phyloP scores from a whole-genome alignment of 139 green algal species.

The Edaphochlamys debaryana region DNA sequence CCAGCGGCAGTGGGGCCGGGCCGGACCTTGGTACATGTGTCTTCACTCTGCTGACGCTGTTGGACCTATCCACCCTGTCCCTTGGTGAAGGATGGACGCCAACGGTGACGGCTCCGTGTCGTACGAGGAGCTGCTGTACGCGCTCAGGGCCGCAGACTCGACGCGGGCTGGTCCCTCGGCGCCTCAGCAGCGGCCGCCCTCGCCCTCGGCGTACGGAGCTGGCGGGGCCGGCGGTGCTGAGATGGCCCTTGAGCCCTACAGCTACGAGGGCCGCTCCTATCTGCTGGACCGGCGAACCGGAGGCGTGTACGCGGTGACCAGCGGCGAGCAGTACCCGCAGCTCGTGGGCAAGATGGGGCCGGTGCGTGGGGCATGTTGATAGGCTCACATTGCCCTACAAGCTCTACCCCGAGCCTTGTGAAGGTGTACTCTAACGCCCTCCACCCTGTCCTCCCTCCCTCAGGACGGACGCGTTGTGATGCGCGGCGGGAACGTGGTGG shows the following conservation, averaged over 20 bases:
- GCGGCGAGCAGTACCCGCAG: conserved; percentile 23
- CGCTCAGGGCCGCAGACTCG: background rate
- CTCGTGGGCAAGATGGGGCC: conserved; percentile 33
- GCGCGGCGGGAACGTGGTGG: conserved; percentile 8
- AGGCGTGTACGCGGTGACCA: conserved; percentile 30
- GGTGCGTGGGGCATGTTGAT: background rate
- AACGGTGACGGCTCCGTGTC: background rate
- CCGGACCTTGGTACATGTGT: too few species aligned
- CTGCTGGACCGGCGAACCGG: conserved; percentile 32
- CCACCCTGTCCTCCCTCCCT: background rate
- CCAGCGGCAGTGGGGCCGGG: too few species aligned
- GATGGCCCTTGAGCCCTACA: conserved; percentile 26
- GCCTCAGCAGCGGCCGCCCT: too few species aligned
- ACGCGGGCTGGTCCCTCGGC: background rate
- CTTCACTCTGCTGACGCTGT: too few species aligned
- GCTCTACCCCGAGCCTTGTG: background rate
- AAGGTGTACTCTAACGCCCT: background rate
- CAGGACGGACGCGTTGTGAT: conserved; percentile 35
- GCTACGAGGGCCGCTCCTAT: conserved; percentile 9
- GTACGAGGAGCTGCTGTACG: background rate
- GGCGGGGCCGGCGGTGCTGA: background rate
- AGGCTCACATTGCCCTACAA: background rate
- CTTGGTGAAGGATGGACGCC: background rate
- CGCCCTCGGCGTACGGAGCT: background rate
- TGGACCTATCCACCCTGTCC: too few species aligned